A percentile compares a stretch with the other conserved stretches of the same genome.
These are phyloP conservation scores for Heliamphora pulchella DNA, from an alignment of 179 eudicot species.

Conservation along the genomic window DNA sequence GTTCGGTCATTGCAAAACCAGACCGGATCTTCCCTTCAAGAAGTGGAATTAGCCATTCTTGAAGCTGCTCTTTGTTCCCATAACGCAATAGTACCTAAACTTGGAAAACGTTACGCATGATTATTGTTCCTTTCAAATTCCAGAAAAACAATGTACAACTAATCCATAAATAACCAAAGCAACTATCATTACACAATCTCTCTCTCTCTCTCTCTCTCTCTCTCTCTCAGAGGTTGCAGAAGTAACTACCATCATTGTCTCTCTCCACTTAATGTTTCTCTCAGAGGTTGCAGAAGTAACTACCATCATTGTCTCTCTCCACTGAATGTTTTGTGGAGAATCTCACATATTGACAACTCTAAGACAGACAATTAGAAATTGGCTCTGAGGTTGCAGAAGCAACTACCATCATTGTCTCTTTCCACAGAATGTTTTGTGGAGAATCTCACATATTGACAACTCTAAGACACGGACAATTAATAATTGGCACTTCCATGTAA, in stretches of 20 bases:
- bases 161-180: background rate
- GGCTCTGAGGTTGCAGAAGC: background rate
- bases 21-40: slow-evolving; percentile 87
- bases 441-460: background rate
- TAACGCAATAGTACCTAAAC: slow-evolving; percentile 81
- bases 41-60: slow-evolving; percentile 89
- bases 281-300: too few relatives aligned
- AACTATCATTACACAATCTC: background rate
- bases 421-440: background rate
- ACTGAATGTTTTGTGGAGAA: background rate
- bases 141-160: background rate
- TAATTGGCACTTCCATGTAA: background rate
- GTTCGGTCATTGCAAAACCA: slow-evolving; percentile 99
- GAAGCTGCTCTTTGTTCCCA: slow-evolving; percentile 76
- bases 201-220: too few relatives aligned
- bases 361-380: background rate
- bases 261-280: background rate
- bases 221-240: too few relatives aligned
- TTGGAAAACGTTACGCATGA: background rate
- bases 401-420: background rate
- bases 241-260: background rate
- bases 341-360: background rate
- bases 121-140: background rate
- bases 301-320: background rate
- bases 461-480: background rate